A percentile compares a stretch with the other conserved stretches of the same genome.
Conservation (phyloP, 2,329 filamentous ascomycete species). For the Tolypocladium album region DNA sequence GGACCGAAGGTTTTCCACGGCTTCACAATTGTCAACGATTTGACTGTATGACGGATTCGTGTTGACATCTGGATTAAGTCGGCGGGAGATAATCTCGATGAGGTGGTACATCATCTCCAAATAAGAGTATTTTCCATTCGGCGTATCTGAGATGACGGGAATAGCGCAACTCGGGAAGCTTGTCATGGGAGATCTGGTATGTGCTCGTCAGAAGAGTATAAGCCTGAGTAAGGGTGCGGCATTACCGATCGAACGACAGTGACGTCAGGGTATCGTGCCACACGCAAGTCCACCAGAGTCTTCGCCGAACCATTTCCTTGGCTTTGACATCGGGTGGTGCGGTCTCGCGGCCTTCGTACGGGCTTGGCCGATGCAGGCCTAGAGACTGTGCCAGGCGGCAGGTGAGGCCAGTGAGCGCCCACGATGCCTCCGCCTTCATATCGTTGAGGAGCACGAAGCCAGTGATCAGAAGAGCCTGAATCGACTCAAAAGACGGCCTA, state of each 20-base stretch:
- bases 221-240: not conserved
- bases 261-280: constrained; percentile 59
- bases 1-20: constrained; percentile 39
- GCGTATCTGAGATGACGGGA: constrained; percentile 30
- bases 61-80: constrained; percentile 43
- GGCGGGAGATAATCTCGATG: constrained; percentile 48
- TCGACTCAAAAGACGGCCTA: constrained; percentile 53
- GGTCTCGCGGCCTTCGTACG: constrained; percentile 33
- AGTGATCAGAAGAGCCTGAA: constrained; percentile 52
- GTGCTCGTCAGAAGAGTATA: not conserved
- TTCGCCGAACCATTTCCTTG: constrained; percentile 45
- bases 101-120: constrained; percentile 56
- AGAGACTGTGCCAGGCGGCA: constrained; percentile 56
- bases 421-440: constrained; percentile 60
- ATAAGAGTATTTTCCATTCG: constrained; percentile 42
- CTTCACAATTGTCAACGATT: constrained; percentile 47
- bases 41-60: constrained; percentile 38
- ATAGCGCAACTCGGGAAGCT: constrained; percentile 46
- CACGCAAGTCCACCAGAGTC: constrained; percentile 53
- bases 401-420: constrained; percentile 53
- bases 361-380: constrained; percentile 42
- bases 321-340: constrained; percentile 30
- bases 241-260: constrained; percentile 52
- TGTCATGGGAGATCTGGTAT: constrained; percentile 48
- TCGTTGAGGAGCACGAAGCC: constrained; percentile 56